These are phyloP conservation scores for Pichia sp. DNA, from an alignment of 1,139 yeast species.

Conservation along the genomic window DNA sequence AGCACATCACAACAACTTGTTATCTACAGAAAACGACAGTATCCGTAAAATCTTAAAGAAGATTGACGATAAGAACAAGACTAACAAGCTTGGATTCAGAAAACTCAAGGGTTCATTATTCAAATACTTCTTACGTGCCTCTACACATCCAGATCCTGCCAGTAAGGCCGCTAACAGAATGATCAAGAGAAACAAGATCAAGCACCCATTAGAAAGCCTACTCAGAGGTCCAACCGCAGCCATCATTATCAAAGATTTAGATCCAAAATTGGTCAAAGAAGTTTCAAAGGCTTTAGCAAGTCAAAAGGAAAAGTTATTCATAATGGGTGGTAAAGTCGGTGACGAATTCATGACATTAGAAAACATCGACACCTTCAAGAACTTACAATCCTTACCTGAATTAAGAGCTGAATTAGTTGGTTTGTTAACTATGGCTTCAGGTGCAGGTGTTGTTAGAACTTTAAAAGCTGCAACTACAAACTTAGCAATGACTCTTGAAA, in stretches of 20 bases:
- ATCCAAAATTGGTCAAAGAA: constrained; percentile 65
- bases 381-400: constrained; percentile 67
- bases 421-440: constrained; percentile 78
- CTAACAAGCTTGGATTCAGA: constrained; percentile 44
- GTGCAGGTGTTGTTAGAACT: constrained; percentile 85
- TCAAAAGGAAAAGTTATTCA: constrained; percentile 69
- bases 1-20: constrained; percentile 80
- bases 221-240: constrained; percentile 86
- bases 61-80: constrained; percentile 45
- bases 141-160: constrained; percentile 74
- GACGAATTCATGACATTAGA: constrained; percentile 51
- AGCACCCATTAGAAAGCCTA: constrained; percentile 68
- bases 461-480: constrained; percentile 65
- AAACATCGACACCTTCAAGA: constrained; percentile 63
- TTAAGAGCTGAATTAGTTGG: constrained; percentile 84
- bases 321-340: constrained; percentile 78
- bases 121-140: constrained; percentile 72
- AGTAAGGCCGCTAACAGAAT: constrained; percentile 45
- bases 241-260: constrained; percentile 64
- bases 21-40: constrained; percentile 62
- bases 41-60: constrained; percentile 61
- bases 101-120: constrained; percentile 69
- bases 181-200: constrained; percentile 41
- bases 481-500: constrained; percentile 65
- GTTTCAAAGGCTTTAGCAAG: constrained; percentile 60